Conservation (phyloP, 2,329 filamentous ascomycete genomes). For the Ceratocystis colombiana region DNA sequence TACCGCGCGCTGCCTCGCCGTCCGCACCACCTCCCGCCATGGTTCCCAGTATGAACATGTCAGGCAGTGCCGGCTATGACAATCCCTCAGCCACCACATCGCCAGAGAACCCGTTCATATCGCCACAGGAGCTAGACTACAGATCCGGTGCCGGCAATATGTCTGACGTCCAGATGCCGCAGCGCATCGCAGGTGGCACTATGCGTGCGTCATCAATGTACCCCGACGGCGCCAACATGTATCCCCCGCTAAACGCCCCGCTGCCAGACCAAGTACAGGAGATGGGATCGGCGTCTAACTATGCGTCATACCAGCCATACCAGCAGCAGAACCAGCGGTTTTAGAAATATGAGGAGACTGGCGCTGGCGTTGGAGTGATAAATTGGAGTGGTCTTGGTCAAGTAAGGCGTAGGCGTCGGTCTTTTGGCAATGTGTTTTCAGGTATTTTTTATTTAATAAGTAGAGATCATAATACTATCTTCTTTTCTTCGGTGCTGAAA, state of each 20-base stretch:
- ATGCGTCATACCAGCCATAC: not conserved
- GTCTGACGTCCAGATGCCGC: slow-evolving; percentile 5
- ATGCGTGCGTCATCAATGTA: not conserved
- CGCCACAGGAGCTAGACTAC: not conserved
- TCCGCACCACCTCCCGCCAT: not conserved
- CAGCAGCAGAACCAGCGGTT: not conserved
- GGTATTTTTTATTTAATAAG: not conserved
- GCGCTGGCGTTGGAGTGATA: not conserved
- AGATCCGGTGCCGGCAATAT: not conserved
- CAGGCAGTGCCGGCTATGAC: not conserved
- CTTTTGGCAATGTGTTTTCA: not conserved
- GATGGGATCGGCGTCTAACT: not conserved
- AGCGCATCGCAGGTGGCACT: not conserved
- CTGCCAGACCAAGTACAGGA: not conserved
- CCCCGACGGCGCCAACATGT: not conserved
- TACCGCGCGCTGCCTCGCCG: not conserved
- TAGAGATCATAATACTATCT: not conserved
- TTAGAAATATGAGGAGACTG: not conserved
- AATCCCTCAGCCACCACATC: not conserved
- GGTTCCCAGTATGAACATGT: not conserved
- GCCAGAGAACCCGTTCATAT: not conserved
- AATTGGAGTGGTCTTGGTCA: not conserved
- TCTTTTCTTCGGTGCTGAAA: not conserved
- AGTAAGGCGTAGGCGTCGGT: not conserved
- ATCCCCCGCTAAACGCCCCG: not conserved